These are phyloP conservation scores for Ceratocystis huliohia DNA, from an alignment of 2,329 filamentous ascomycete species.

Conservation along the genomic window DNA sequence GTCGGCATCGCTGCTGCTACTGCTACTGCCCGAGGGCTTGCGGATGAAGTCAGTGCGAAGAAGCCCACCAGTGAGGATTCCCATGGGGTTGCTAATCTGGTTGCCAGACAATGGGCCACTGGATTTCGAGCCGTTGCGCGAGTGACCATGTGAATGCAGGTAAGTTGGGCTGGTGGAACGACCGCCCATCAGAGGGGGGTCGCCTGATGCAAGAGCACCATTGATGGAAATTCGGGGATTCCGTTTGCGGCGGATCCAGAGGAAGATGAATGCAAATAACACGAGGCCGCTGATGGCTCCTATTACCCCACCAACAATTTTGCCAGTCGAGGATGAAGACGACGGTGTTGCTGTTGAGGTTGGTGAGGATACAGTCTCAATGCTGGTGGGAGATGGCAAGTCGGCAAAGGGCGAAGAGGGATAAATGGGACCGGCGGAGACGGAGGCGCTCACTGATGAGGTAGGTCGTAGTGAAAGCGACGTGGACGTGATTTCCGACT, in stretches of 20 bases:
- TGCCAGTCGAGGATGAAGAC: conserved; percentile 27
- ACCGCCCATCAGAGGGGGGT: conserved; percentile 9
- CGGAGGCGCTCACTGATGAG: conserved; percentile 20
- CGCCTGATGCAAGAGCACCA: conserved; percentile 16
- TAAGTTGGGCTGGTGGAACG: conserved; percentile 10
- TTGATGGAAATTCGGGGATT: conserved; percentile 22
- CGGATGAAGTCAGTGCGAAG: conserved; percentile 44
- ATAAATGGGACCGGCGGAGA: neutral
- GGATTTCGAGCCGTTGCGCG: conserved; percentile 24
- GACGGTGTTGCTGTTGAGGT: neutral
- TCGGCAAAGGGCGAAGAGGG: neutral
- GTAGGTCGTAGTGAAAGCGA: neutral
- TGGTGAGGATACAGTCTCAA: neutral
- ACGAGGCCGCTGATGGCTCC: conserved; percentile 35
- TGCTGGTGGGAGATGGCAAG: conserved; percentile 4
- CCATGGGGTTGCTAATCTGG: conserved; percentile 45
- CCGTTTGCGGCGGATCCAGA: conserved; percentile 30
- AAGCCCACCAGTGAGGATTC: conserved; percentile 27
- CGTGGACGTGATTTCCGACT: conserved; percentile 23
- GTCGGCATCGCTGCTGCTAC: neutral
- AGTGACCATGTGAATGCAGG: conserved; percentile 1
- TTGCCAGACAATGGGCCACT: conserved; percentile 31
- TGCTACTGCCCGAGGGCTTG: conserved; percentile 25
- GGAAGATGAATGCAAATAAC: conserved; percentile 31
- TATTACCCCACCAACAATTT: conserved; percentile 37